Percentiles rank a stretch among this genome's conserved stretches.
Evolutionary conservation across 805 yeast species (phyloP).

Genomic region (Saccharomycopsis fermentans): DNA sequence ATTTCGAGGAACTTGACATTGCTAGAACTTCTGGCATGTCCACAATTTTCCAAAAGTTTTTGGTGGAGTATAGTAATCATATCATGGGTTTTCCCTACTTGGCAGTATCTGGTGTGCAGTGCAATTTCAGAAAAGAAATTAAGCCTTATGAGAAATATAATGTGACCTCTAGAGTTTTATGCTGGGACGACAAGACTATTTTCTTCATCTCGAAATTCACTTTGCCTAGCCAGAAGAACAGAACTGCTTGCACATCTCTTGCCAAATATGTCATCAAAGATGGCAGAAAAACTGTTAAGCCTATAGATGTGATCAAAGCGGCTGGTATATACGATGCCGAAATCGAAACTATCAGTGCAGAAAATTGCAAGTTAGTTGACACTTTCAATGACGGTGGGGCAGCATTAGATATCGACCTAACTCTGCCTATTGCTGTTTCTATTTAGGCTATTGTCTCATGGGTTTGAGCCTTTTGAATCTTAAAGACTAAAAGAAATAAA

Average conservation of each 20-base stretch:
- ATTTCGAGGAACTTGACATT: slow-evolving; percentile 71
- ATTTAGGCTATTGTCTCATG: background rate
- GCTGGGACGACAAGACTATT: slow-evolving; percentile 88
- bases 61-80: slow-evolving; percentile 33
- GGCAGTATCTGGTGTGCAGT: slow-evolving; percentile 68
- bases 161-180: slow-evolving; percentile 48
- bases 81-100: slow-evolving; percentile 43
- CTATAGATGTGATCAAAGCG: slow-evolving; percentile 44
- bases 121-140: slow-evolving; percentile 64
- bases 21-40: slow-evolving; percentile 59
- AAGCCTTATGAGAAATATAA: slow-evolving; percentile 50
- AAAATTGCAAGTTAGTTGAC: slow-evolving; percentile 32
- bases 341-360: slow-evolving; percentile 32
- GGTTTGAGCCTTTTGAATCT: background rate
- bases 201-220: slow-evolving; percentile 57
- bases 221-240: slow-evolving; percentile 19
- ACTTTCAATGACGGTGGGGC: slow-evolving; percentile 30
- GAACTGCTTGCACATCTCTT: slow-evolving; percentile 42
- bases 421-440: slow-evolving; percentile 1
- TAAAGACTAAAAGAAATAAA: too few species aligned
- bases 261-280: slow-evolving; percentile 77
- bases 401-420: slow-evolving; percentile 24
- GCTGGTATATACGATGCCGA: slow-evolving; percentile 49
- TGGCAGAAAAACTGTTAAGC: slow-evolving; percentile 65
- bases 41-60: slow-evolving; percentile 45